Base-by-base conservation (phyloP, 441 rosid genomes). In the Croton setiger region DNA sequence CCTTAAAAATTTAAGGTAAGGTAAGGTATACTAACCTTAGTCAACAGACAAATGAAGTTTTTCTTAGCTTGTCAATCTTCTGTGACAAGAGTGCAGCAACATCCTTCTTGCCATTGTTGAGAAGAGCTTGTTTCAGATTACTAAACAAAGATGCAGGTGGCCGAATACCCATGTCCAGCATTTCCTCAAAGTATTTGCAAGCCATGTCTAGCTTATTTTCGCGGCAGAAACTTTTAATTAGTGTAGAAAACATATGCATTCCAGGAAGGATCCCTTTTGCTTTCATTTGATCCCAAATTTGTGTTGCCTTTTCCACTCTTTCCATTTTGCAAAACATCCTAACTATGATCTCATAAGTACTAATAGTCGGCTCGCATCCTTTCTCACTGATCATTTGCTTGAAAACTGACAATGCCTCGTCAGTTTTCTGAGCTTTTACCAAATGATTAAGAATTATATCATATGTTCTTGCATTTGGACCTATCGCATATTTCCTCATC, bases 91-190 rank as follows among this genome's bases (percentile, higher is more conserved):
- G 68, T 14, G 72, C 62, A 20, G 73, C 90, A 55, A 68, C 79
- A 55, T 85, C 87, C 74, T 87, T 83, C 63, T 76, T 81, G 37
- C 96, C 96, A 48, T 75, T 75, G 2, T 86, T 90, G 7, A 81
- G 73, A 58, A 93, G 92, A 43, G 84, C 78, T 79, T 86, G 89
- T 70, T 89, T 93, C 71, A 93, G 86, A 68, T 84, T 79, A 51
- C 97, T 83, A 78, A 93, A 90, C 86, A 88, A 67, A 14, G 79
- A 75, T 7, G 85, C 94, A 0, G 96, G 89, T 57, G 97, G 92
- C 48, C 93, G 87, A 45, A 93, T 93, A 20, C 97, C 97, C 70
- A 85, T 55, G 53, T 88, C 91, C 79, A 93, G 56, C 98, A 90
- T 93, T 81, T 89, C 98, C 73, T 78, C 69, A 60, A 90, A 89